Evolutionary conservation across 345 rosid species (phyloP).

Genomic region (Eucalyptus leucophloia): DNA sequence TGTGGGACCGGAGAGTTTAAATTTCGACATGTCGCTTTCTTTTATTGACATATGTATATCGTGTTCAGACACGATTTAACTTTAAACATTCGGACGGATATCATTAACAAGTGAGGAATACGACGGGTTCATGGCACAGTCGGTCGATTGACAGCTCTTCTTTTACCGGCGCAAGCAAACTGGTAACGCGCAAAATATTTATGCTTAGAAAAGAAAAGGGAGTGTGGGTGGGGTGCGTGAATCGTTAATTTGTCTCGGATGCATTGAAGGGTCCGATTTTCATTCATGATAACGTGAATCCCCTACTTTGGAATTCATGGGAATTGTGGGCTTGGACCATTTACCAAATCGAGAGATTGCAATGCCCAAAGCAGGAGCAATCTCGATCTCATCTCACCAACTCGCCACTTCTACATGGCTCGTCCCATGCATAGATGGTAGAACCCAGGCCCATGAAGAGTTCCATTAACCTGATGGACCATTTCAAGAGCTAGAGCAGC

Average conservation of each 20-base stretch:
- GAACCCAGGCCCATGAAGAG: not conserved
- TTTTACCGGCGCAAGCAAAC: not conserved
- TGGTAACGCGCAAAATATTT: not conserved
- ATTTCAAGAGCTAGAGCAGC: not conserved
- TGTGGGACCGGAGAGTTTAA: not conserved
- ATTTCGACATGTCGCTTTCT: not conserved
- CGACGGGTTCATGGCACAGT: not conserved
- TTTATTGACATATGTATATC: not conserved
- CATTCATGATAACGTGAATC: not conserved
- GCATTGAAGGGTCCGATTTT: not conserved
- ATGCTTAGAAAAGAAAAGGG: not conserved
- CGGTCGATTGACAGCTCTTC: not conserved
- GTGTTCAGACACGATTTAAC: not conserved
- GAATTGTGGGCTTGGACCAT: not conserved
- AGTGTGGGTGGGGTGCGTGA: not conserved
- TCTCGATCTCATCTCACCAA: not conserved
- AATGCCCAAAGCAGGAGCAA: not conserved
- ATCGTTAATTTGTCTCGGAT: not conserved
- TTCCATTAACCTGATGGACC: not conserved
- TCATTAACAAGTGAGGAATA: not conserved
- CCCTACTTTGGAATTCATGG: not conserved
- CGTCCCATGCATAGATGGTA: not conserved
- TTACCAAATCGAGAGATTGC: not conserved
- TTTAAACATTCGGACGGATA: not conserved
- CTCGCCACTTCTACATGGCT: not conserved